These are phyloP conservation scores for Vachellia pachyceras DNA, from an alignment of 306 rosid genomes.

Conservation along the genomic window DNA sequence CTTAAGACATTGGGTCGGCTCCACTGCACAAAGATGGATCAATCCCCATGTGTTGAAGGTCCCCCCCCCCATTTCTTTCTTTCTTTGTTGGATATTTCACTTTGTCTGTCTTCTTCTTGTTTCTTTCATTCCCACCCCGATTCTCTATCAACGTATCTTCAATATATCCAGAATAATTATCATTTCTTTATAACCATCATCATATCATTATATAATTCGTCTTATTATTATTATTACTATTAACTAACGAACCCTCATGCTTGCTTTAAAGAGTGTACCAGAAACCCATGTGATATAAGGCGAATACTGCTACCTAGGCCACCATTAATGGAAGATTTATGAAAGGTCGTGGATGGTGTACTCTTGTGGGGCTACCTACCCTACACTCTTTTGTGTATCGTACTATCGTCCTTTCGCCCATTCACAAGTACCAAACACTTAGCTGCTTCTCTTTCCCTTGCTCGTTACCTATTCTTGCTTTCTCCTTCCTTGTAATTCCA, in stretches of 20 bases:
- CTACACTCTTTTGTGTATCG: not conserved
- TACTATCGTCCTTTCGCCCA: no score
- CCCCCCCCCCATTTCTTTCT: slow-evolving; percentile 93
- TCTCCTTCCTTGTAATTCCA: slow-evolving; percentile 45
- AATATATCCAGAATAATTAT: not conserved
- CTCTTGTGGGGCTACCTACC: slow-evolving; percentile 48
- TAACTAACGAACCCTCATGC: slow-evolving; percentile 61
- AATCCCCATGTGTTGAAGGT: slow-evolving; percentile 91
- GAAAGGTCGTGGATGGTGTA: slow-evolving; percentile 29
- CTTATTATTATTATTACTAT: slow-evolving; percentile 40
- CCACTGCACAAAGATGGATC: slow-evolving; percentile 59
- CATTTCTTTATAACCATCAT: not conserved
- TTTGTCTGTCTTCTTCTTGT: slow-evolving; percentile 70
- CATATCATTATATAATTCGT: not conserved
- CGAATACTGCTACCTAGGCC: slow-evolving; percentile 58
- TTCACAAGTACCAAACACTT: no score
- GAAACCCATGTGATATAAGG: slow-evolving; percentile 77
- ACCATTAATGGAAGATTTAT: slow-evolving; percentile 7
- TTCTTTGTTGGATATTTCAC: slow-evolving; percentile 61
- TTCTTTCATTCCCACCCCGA: slow-evolving; percentile 57
- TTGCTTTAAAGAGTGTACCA: slow-evolving; percentile 45
- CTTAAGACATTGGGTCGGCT: slow-evolving; percentile 58
- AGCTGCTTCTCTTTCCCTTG: no score
- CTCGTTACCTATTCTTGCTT: slow-evolving; percentile 49
- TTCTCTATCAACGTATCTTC: not conserved